Conservation (phyloP, 257 asterid species). For the Sherardia arvensis region DNA sequence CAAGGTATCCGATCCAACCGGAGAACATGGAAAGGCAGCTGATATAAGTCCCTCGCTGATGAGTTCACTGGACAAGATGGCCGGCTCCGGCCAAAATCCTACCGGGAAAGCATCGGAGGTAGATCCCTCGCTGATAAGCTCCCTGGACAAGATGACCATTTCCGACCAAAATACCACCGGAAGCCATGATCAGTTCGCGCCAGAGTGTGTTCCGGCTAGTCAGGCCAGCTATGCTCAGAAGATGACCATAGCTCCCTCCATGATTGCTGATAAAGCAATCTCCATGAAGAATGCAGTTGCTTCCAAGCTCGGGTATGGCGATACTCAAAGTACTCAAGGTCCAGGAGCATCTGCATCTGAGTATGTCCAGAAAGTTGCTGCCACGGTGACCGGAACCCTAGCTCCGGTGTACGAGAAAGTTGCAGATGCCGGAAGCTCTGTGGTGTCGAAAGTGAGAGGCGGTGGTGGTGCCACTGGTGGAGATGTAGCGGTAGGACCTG, state of each 20-base stretch:
- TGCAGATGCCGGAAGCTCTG: slow-evolving; percentile 24
- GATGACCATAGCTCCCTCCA: slow-evolving; percentile 27
- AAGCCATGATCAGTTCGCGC: slow-evolving; percentile 51
- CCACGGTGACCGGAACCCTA: slow-evolving; percentile 20
- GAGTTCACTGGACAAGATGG: slow-evolving; percentile 23
- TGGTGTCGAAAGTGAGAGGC: slow-evolving; percentile 30
- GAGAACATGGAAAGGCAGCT: slow-evolving; percentile 40
- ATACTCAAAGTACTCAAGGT: neutral
- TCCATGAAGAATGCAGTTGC: slow-evolving; percentile 42
- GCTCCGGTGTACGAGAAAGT: slow-evolving; percentile 31
- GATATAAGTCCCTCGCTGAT: slow-evolving; percentile 33
- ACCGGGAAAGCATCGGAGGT: slow-evolving; percentile 44
- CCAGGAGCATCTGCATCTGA: slow-evolving; percentile 20
- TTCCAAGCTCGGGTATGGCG: slow-evolving; percentile 40
- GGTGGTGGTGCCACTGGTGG: neutral
- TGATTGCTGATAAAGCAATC: slow-evolving; percentile 31
- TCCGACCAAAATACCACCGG: slow-evolving; percentile 25
- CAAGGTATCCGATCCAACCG: slow-evolving; percentile 52
- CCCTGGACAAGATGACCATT: slow-evolving; percentile 25
- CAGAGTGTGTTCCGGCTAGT: slow-evolving; percentile 16
- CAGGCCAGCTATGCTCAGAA: slow-evolving; percentile 9
- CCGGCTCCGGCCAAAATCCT: too few species aligned
- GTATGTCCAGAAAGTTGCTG: slow-evolving; percentile 20
- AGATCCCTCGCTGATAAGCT: slow-evolving; percentile 26
- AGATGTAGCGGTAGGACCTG: too few species aligned